Base-by-base conservation (phyloP, 2,329 filamentous ascomycete genomes). In the Leptographium lundbergii region DNA sequence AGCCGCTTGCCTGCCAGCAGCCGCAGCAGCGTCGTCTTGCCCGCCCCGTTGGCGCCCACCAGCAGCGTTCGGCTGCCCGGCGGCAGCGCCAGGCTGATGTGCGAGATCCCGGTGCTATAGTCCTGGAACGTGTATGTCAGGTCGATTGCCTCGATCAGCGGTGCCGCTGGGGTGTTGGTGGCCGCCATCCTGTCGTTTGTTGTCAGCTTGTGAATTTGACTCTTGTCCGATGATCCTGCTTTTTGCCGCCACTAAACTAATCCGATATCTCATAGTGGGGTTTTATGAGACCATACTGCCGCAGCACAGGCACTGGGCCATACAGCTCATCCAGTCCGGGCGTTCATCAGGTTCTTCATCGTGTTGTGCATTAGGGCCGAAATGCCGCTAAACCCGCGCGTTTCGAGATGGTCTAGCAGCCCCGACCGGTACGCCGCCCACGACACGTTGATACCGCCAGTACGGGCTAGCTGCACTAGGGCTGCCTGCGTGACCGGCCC, bases 1-100 rank as follows among this genome's bases (percentile, higher is more conserved):
- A 99, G 88, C 59, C 91, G 90, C 77, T 97, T 97, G 69, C 94
- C 94, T 22, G 91, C 90, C 61, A 99, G 84, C 52, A 99, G 87
- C 61, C 91, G 91, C 54, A 99, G 86, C 60, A 99, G 85, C 0
- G 94, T 99, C 10, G 94, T 97, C 76, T 99, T 99, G 65, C 94
- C 94, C 24, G 94, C 92, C 63, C 94, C 94, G 72, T 99, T 99
- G 70, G 94, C 92, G 67, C 94, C 94, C 68, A 97, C 95, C 48
- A 97, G 80, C 17, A 97, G 82, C 1, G 92, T 96, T 62, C 94
- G 87, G 61, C 89, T 94, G 60, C 87, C 85, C 0, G 89, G 77
- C 3, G 94, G 92, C 27, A 97, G 82, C 61, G 84, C 77, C 58
- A 99, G 81, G 29, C 75, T 78, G 66, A 99, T 81, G 71, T 91